Evolutionary conservation across 176 grass and related monocot genomes (phyloP).

Genomic region (Phyllostachys edulis): DNA sequence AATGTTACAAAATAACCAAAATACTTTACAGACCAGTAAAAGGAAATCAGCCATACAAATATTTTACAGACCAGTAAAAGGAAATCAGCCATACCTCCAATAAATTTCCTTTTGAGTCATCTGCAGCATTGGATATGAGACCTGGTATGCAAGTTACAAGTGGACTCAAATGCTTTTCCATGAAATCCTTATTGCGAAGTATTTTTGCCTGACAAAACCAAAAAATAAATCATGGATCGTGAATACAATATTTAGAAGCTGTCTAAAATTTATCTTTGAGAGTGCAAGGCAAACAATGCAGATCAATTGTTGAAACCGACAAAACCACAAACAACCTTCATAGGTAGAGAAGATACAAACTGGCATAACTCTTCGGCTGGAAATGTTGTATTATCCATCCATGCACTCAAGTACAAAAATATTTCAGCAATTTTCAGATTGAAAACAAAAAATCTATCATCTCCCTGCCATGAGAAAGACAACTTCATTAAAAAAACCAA

Average conservation of each 20-base stretch:
- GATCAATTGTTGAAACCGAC: neutral
- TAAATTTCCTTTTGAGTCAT: constrained; percentile 55
- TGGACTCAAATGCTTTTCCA: constrained; percentile 58
- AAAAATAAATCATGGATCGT: neutral
- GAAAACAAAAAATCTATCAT: constrained; percentile 64
- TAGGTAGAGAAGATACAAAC: constrained; percentile 55
- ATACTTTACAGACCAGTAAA: too few species aligned
- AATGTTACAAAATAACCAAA: constrained; percentile 20
- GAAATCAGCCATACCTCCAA: constrained; percentile 53
- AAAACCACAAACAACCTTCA: constrained; percentile 41
- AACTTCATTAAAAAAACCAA: neutral
- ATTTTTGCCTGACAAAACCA: constrained; percentile 39
- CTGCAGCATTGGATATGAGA: constrained; percentile 48
- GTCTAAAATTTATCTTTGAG: neutral
- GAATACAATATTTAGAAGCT: neutral
- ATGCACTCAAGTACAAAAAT: constrained; percentile 52
- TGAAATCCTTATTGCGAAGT: constrained; percentile 52
- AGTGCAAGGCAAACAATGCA: neutral
- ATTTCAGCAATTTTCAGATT: constrained; percentile 77
- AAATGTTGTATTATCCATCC: constrained; percentile 38
- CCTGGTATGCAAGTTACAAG: constrained; percentile 48
- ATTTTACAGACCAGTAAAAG: constrained; percentile 13
- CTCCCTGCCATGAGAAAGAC: constrained; percentile 53
- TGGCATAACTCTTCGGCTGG: constrained; percentile 57
- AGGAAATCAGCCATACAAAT: too few species aligned